Evolutionary conservation across 495 filamentous ascomycete species (phyloP).

Genomic region (Hyaloscypha finlandica): DNA sequence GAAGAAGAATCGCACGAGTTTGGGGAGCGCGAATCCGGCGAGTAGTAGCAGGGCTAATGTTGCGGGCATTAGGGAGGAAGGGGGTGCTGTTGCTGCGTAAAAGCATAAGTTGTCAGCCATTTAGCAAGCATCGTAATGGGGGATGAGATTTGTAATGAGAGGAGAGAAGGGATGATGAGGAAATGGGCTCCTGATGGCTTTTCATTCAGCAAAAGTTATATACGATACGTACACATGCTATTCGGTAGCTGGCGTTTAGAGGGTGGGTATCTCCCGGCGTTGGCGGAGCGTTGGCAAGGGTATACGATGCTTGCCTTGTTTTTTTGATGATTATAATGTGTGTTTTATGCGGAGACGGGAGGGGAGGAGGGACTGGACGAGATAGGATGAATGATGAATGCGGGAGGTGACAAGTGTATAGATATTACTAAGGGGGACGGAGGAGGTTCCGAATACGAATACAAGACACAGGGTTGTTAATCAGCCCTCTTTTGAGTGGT

Average conservation of each 20-base stretch:
- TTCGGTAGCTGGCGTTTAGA: background rate
- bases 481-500: too few species aligned
- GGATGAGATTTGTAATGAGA: too few species aligned
- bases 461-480: too few species aligned
- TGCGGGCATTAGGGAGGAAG: constrained; percentile 17
- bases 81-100: background rate
- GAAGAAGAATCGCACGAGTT: constrained; percentile 22
- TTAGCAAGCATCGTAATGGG: too few species aligned
- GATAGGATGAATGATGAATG: too few species aligned
- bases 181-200: too few species aligned
- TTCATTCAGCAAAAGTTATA: background rate
- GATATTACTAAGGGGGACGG: too few species aligned
- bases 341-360: background rate
- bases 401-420: too few species aligned
- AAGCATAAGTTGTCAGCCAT: too few species aligned
- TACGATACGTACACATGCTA: background rate
- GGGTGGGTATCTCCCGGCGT: background rate
- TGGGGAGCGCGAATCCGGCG: constrained; percentile 12
- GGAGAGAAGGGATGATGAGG: background rate
- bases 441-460: too few species aligned
- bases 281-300: background rate
- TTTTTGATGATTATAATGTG: background rate
- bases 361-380: too few species aligned
- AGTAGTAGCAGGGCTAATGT: constrained; percentile 7
- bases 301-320: background rate